Evolutionary conservation across 2,329 filamentous ascomycete species (phyloP), one percentile per base, ranked within the genome.

Genomic region (Dactylonectria estremocensis): DNA sequence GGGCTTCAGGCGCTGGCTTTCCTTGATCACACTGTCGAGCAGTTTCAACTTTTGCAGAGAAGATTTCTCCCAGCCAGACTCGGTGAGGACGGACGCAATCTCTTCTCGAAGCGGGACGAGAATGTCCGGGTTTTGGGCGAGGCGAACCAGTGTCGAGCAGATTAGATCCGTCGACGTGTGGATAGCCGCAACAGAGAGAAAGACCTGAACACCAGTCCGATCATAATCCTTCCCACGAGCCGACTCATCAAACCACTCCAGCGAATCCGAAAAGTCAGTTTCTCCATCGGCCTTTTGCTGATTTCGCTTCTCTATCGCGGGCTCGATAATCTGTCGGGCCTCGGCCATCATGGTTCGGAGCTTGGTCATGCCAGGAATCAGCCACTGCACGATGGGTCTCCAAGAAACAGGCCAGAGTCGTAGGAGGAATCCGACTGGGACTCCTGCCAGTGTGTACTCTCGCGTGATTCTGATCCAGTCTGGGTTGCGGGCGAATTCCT

Each of bases 1-100:
- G 6, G 58, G 58, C 37, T 61, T 61, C n/a, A 61, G 13, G n/a
- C 48, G 58, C 43, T 61, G 58, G 6, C 48, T 53, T 24, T 61
- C 58, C 18, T 61, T 61, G 11, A 61, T 28, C 2, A 53, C 49
- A 43, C 58, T 61, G 37, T 61, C 58, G 5, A 61, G 24, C 5
- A 61, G 37, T 13, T 54, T 50, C 49, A 61, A 54, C n/a, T 24
- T 61, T 9, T 61, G 40, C 2, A 61, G 37, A 4, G 49, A 54
- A 20, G 58, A 33, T 24, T 61, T 61, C 14, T 61, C 40, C 58
- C 58, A 54, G 9, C 49, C 58, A 5, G 35, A 37, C 16, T 60
- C 57, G 13, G 33, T 18, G 3, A 60, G 57, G 5, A 60, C 48
- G 5, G 24, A 6, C 35, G 37, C 13, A 20, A 53, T 53, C 31